Conservation (phyloP, 2,329 filamentous ascomycete genomes). For the Berkeleyomyces rouxiae region DNA sequence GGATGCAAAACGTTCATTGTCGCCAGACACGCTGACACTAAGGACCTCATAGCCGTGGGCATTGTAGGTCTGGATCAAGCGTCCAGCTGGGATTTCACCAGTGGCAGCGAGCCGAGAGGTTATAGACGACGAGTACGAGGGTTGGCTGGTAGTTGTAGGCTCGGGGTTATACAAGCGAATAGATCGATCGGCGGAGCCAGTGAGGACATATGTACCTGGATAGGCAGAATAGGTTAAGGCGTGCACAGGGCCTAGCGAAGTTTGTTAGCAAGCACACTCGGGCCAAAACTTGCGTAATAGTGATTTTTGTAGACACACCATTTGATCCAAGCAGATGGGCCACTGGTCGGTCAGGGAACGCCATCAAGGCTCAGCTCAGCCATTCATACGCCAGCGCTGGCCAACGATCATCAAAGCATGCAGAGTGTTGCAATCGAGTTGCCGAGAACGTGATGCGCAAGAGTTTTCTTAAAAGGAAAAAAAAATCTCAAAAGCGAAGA, state of each 20-base stretch:
- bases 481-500: neutral
- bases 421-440: neutral
- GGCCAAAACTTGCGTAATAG: neutral
- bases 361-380: constrained; percentile 21
- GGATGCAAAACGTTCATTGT: constrained; percentile 78
- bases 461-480: neutral
- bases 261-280: neutral
- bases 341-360: constrained; percentile 31
- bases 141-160: constrained; percentile 27
- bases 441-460: neutral
- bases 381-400: neutral
- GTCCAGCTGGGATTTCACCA: constrained; percentile 27
- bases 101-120: neutral
- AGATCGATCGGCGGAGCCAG: constrained; percentile 68
- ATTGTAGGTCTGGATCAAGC: constrained; percentile 71
- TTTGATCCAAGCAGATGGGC: constrained; percentile 42
- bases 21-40: constrained; percentile 52
- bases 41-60: constrained; percentile 89
- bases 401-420: neutral
- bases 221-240: constrained; percentile 56
- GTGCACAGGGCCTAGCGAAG: constrained; percentile 46
- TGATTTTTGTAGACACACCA: constrained; percentile 25
- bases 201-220: constrained; percentile 63
- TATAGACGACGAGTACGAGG: neutral
- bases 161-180: constrained; percentile 75